Conservation (phyloP, 2,329 filamentous ascomycete species). For the Cytospora schulzeri region DNA sequence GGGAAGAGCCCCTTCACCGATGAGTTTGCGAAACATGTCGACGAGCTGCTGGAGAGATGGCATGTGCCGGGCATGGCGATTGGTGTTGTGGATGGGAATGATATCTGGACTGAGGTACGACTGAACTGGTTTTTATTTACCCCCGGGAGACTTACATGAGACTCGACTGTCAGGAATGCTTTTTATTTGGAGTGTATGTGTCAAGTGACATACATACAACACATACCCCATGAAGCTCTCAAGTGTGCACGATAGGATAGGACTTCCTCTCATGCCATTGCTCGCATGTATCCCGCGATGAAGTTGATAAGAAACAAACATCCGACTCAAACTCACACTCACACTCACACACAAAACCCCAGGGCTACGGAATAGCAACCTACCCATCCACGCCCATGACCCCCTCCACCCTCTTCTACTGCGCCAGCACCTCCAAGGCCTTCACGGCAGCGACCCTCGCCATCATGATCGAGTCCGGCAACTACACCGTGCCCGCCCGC, state of each 20-base stretch:
- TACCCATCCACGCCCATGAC: constrained; percentile 45
- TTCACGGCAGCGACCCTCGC: constrained; percentile 54
- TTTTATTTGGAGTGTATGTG: background rate
- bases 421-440: constrained; percentile 57
- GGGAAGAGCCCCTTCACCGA: constrained; percentile 25
- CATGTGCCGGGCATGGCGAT: constrained; percentile 53
- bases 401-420: constrained; percentile 53
- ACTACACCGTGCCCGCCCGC: constrained; percentile 33
- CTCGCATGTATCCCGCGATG: too few relatives aligned
- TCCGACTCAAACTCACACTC: background rate
- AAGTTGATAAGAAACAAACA: too few relatives aligned
- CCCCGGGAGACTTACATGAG: too few relatives aligned
- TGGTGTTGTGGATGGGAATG: constrained; percentile 48
- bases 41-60: constrained; percentile 41
- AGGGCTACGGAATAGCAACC: constrained; percentile 48
- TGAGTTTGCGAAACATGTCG: constrained; percentile 27
- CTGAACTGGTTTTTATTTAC: background rate
- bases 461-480: constrained; percentile 48
- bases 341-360: background rate
- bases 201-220: background rate
- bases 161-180: background rate
- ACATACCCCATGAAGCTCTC: too few relatives aligned
- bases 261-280: too few relatives aligned
- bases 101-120: constrained; percentile 43
- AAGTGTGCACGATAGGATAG: too few relatives aligned